These are phyloP conservation scores for Tardiomyces blankii DNA, from an alignment of 1,139 yeast genomes.

Conservation along the genomic window DNA sequence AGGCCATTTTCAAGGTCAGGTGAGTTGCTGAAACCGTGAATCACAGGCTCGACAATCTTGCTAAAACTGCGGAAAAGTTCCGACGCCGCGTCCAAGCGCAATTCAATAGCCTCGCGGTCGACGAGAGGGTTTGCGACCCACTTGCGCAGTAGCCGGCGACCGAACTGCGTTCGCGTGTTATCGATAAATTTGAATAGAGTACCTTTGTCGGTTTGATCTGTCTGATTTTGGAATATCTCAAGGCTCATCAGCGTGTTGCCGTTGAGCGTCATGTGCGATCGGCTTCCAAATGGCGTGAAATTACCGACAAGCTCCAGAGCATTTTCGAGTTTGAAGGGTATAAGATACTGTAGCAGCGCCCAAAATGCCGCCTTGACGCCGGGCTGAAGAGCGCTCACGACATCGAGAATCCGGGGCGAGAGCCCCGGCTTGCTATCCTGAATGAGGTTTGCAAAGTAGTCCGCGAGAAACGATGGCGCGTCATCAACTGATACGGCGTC, in stretches of 20 bases:
- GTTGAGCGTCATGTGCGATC: slow-evolving; percentile 54
- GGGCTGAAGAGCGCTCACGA: neutral
- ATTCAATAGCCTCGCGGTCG: slow-evolving; percentile 39
- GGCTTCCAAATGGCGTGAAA: slow-evolving; percentile 40
- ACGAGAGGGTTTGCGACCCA: slow-evolving; percentile 75
- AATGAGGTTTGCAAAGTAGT: slow-evolving; percentile 3
- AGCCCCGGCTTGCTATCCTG: neutral
- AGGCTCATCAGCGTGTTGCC: slow-evolving; percentile 57
- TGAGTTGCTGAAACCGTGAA: slow-evolving; percentile 33
- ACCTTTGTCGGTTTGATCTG: slow-evolving; percentile 48
- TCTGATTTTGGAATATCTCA: slow-evolving; percentile 60
- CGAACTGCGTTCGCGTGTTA: slow-evolving; percentile 70
- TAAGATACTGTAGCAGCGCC: slow-evolving; percentile 42
- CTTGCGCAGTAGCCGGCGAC: slow-evolving; percentile 48
- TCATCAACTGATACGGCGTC: slow-evolving; percentile 4
- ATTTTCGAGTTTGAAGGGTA: slow-evolving; percentile 49
- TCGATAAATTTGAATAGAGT: slow-evolving; percentile 70
- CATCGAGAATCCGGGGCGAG: slow-evolving; percentile 1
- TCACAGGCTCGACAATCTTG: slow-evolving; percentile 37
- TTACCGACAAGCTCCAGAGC: slow-evolving; percentile 44
- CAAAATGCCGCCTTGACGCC: slow-evolving; percentile 35
- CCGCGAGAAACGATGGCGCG: slow-evolving; percentile 6
- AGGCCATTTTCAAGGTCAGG: slow-evolving; percentile 63
- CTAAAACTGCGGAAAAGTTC: slow-evolving; percentile 34
- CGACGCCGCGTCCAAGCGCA: slow-evolving; percentile 53